Evolutionary conservation across 2,329 filamentous ascomycete species (phyloP), one percentile per base, ranked within the genome.

Genomic region (Diaporthe citriasiana): DNA sequence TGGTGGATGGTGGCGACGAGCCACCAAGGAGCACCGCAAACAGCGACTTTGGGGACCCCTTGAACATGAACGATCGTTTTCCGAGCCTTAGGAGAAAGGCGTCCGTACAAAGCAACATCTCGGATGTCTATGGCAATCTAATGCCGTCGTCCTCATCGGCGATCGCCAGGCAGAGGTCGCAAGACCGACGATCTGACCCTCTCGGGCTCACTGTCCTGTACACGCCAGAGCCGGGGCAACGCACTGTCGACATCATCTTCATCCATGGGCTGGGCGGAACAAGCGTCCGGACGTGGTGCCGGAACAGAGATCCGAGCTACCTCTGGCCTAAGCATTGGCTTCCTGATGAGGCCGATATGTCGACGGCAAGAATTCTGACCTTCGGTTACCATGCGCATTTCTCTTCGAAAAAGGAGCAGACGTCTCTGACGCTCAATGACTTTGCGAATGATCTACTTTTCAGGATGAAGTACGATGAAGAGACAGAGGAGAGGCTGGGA

Each of bases 371-470:
- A 7, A 77, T 79, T 35, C 47, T 79, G 6, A 77, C 78, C 0
- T 79, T 77, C 55, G 79, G 79, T 5, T 80, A 80, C 60, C 78
- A 80, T 69, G 76, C 78, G 1, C 51, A 78, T 59, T 77, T 77
- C 33, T 59, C 72, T 22, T 74, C 78, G 0, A 73, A 56, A 35
- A 76, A 74, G 40, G 59, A 76, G 60, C 65, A 73, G 13, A 51
- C 74, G 1, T 72, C 76, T 0, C 63, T 75, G 7, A 76, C 70
- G 0, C 76, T 79, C 22, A 73, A 71, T 13, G 79, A 79, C 53
- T 79, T 80, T 53, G 77, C 78, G 0, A 78, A 71, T 1, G 78
- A 79, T 47, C 74, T 80, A 0, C 73, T 79, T 9, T 78, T 77
- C 50, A 71, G 73, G 12, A 77, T 79, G 77, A 76, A 76, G 42